These are phyloP conservation scores for Barnettozyma siamensis DNA, from an alignment of 805 yeast species.

Conservation along the genomic window DNA sequence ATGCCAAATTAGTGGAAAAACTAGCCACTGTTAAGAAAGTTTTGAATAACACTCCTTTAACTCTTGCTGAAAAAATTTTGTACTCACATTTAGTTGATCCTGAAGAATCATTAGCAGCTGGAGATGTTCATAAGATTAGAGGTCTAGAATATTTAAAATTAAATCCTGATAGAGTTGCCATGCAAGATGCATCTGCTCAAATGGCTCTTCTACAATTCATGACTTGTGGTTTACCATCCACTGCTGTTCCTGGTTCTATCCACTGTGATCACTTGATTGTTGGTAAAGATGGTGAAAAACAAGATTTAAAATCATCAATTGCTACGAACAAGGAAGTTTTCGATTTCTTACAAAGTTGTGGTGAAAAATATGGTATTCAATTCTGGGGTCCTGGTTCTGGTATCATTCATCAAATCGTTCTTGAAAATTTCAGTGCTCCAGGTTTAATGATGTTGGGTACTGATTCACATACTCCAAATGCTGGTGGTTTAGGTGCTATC, in stretches of 20 bases:
- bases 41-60: constrained; percentile 68
- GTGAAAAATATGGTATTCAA: constrained; percentile 91
- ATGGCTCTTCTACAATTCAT: constrained; percentile 98
- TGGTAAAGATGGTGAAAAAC: constrained; percentile 88
- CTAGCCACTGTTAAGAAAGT: constrained; percentile 58
- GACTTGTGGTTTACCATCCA: constrained; percentile 87
- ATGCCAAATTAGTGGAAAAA: constrained; percentile 63
- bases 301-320: constrained; percentile 75
- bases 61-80: constrained; percentile 90
- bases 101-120: constrained; percentile 64
- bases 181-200: constrained; percentile 99
- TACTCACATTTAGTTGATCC: constrained; percentile 91
- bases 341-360: constrained; percentile 88
- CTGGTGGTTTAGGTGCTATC: constrained; percentile 97
- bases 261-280: constrained; percentile 98
- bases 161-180: constrained; percentile 96
- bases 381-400: constrained; percentile 99
- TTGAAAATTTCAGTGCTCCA: constrained; percentile 95
- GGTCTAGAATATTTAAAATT: constrained; percentile 89
- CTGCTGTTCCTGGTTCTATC: constrained; percentile 91
- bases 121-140: constrained; percentile 52
- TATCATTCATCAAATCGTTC: constrained; percentile 94
- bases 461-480: constrained; percentile 98
- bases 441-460: constrained; percentile 97
- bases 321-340: constrained; percentile 91